Evolutionary conservation across 2,329 filamentous ascomycete genomes (phyloP).

Genomic region (Pseudovirgaria hyperparasitica): DNA sequence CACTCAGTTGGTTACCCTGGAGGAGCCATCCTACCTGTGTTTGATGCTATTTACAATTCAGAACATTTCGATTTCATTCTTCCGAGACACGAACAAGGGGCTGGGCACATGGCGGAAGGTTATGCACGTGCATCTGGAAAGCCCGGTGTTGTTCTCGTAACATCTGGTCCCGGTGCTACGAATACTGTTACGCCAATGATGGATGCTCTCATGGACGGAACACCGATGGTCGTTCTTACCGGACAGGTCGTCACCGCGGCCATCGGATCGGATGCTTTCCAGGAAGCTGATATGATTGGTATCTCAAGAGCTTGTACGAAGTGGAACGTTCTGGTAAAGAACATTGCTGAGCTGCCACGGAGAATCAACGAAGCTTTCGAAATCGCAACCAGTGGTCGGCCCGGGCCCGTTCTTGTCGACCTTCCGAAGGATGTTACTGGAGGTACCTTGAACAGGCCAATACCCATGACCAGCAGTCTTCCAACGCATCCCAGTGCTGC

Average conservation of each 20-base stretch:
- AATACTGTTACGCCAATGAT: slow-evolving; percentile 96
- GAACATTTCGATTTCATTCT: slow-evolving; percentile 93
- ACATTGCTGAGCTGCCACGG: slow-evolving; percentile 79
- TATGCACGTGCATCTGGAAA: slow-evolving; percentile 90
- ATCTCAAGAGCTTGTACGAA: slow-evolving; percentile 94
- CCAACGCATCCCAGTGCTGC: slow-evolving; percentile 78
- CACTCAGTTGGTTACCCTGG: slow-evolving; percentile 60
- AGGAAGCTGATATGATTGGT: slow-evolving; percentile 88
- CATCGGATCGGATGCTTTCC: slow-evolving; percentile 93
- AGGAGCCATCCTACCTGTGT: slow-evolving; percentile 92
- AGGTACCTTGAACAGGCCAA: slow-evolving; percentile 67
- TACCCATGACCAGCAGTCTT: slow-evolving; percentile 61
- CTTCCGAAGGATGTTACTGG: slow-evolving; percentile 94
- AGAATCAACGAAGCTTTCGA: slow-evolving; percentile 97
- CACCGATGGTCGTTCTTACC: slow-evolving; percentile 88
- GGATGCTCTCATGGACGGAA: slow-evolving; percentile 89
- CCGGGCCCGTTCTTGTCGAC: slow-evolving; percentile 90
- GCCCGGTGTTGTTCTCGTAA: slow-evolving; percentile 91
- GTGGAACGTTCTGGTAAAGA: slow-evolving; percentile 99
- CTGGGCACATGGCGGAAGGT: slow-evolving; percentile 96
- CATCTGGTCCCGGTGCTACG: slow-evolving; percentile 89
- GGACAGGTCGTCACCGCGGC: slow-evolving; percentile 84
- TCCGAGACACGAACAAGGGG: slow-evolving; percentile 91
- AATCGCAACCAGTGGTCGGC: slow-evolving; percentile 87
- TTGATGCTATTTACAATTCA: slow-evolving; percentile 98